A percentile compares a stretch with the other conserved stretches of the same genome.
Evolutionary conservation across 176 grass and related monocot genomes (phyloP).

Genomic region (Lolium perenne): DNA sequence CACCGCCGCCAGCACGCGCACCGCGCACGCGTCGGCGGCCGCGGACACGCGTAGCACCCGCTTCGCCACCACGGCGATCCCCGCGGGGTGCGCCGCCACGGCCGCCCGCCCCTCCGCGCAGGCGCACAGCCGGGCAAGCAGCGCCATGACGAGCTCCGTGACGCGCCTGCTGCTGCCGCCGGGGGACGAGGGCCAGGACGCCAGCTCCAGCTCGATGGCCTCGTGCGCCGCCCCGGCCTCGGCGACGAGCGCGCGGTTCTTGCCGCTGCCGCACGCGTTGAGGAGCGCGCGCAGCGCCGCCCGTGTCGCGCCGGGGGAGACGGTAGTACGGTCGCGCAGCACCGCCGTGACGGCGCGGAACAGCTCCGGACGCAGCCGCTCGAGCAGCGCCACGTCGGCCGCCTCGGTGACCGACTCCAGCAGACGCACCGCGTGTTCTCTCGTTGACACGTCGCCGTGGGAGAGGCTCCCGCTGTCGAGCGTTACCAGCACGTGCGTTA

Average conservation of each 20-base stretch:
- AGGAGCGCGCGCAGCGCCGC: constrained; percentile 40
- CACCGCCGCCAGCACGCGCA: constrained; percentile 50
- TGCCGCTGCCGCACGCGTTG: constrained; percentile 32
- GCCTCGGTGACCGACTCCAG: constrained; percentile 35
- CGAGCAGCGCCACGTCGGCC: background rate
- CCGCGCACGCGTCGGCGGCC: constrained; percentile 40
- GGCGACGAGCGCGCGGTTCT: constrained; percentile 37
- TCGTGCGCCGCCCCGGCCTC: constrained; percentile 50
- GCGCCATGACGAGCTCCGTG: constrained; percentile 53
- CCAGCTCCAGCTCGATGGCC: constrained; percentile 53
- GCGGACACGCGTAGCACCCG: constrained; percentile 59
- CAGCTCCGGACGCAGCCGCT: constrained; percentile 37
- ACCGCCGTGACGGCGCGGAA: constrained; percentile 44
- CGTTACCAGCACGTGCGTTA: constrained; percentile 33
- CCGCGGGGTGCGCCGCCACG: constrained; percentile 52
- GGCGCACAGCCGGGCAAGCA: constrained; percentile 52
- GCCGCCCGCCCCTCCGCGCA: constrained; percentile 64
- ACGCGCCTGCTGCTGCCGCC: constrained; percentile 7
- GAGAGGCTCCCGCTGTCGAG: background rate
- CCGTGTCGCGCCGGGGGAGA: constrained; percentile 40
- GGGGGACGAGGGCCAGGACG: background rate
- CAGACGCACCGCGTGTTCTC: constrained; percentile 22
- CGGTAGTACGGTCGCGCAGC: constrained; percentile 26
- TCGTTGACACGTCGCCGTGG: background rate
- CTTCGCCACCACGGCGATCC: constrained; percentile 54